Evolutionary conservation across 2,329 filamentous ascomycete species (phyloP).

Genomic region (Diplodia intermedia): DNA sequence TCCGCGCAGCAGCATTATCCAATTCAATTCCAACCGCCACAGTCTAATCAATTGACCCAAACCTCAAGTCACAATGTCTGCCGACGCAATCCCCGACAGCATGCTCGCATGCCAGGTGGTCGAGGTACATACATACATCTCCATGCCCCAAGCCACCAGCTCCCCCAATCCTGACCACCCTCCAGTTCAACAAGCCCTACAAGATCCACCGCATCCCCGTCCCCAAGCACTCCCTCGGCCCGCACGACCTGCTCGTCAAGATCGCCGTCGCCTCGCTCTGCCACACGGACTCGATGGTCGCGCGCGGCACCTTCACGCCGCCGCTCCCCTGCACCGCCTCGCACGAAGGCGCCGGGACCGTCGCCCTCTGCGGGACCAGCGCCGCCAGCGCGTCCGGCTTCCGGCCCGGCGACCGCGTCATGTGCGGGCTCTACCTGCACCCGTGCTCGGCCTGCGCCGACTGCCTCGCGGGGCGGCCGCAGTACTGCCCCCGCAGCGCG

Average conservation of each 20-base stretch:
- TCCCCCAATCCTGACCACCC: conserved; percentile 2
- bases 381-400: conserved; percentile 53
- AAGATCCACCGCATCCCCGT: conserved; percentile 58
- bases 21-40: background rate
- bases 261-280: conserved; percentile 67
- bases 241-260: conserved; percentile 66
- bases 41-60: background rate
- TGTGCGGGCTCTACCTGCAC: conserved; percentile 62
- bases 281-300: conserved; percentile 67
- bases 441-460: conserved; percentile 62
- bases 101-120: conserved; percentile 59
- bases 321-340: conserved; percentile 61
- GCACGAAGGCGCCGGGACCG: conserved; percentile 64
- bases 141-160: background rate
- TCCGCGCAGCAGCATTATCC: background rate
- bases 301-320: conserved; percentile 56
- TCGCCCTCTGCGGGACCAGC: conserved; percentile 55
- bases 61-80: conserved; percentile 31
- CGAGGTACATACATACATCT: conserved; percentile 46
- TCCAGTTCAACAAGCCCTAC: conserved; percentile 62
- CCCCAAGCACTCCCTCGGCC: conserved; percentile 53
- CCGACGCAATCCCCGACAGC: conserved; percentile 48
- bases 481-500: conserved; percentile 59
- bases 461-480: conserved; percentile 60
- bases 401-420: conserved; percentile 61